phyloP scores from a whole-genome alignment of 495 filamentous ascomycete genomes.

The Penicillium cosmopolitanum region DNA sequence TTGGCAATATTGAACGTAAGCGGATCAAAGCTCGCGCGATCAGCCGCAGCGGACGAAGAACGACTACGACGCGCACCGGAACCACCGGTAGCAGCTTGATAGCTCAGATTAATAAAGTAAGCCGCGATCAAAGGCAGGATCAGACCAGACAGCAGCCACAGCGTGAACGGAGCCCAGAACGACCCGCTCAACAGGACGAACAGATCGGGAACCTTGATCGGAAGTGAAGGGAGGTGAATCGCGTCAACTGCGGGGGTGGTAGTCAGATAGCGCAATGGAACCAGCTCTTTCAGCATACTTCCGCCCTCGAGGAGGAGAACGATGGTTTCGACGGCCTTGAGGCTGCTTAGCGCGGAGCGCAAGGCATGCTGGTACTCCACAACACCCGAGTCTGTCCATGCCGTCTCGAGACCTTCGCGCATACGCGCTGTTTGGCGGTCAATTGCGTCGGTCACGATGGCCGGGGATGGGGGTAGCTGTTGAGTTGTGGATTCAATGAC shows the following conservation, averaged over 20 bases:
- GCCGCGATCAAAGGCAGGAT: slow-evolving; percentile 69
- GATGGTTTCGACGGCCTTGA: slow-evolving; percentile 69
- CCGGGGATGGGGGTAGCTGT: slow-evolving; percentile 76
- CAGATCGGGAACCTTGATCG: slow-evolving; percentile 75
- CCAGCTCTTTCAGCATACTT: slow-evolving; percentile 41
- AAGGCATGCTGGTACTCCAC: slow-evolving; percentile 52
- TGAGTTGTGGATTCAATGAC: slow-evolving; percentile 35
- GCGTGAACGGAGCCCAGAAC: slow-evolving; percentile 81
- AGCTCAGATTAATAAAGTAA: slow-evolving; percentile 86
- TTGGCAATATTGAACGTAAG: slow-evolving; percentile 87
- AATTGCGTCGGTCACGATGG: slow-evolving; percentile 78
- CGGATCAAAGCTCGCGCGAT: slow-evolving; percentile 70
- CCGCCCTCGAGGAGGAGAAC: slow-evolving; percentile 64
- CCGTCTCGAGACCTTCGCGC: slow-evolving; percentile 50
- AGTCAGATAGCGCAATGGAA: slow-evolving; percentile 70
- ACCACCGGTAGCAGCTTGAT: slow-evolving; percentile 39
- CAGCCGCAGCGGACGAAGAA: slow-evolving; percentile 22
- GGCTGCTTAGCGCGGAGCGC: slow-evolving; percentile 63
- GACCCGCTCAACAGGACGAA: slow-evolving; percentile 73
- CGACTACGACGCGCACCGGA: slow-evolving; percentile 29
- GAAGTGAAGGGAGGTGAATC: slow-evolving; percentile 42
- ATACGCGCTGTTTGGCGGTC: slow-evolving; percentile 72
- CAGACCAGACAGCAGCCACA: slow-evolving; percentile 77
- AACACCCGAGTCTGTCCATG: slow-evolving; percentile 49
- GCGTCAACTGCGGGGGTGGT: slow-evolving; percentile 64